Base-by-base conservation (phyloP, 2,329 filamentous ascomycete genomes). In the Xylariaceae sp. region DNA sequence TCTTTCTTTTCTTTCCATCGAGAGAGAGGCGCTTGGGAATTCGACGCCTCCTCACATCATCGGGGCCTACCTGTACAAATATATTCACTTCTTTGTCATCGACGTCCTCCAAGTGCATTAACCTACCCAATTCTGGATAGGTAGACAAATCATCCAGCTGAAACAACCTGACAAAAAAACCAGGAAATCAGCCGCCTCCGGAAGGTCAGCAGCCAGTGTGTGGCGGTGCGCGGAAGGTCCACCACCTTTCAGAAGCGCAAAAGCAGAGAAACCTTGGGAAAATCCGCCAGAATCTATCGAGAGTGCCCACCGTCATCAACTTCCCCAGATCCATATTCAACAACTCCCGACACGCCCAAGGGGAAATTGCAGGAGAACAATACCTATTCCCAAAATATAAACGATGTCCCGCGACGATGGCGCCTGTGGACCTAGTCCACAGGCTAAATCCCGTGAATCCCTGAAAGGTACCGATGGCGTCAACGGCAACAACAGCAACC, bases 271-370 rank as follows among this genome's bases (percentile, higher is more conserved):
- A 51, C 34, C 46, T 39, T 50, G 46, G 8, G 8, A 43, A 37
- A 47, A 34, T 32, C 46, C 54, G n/a, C 47, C 54, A 54, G 42
- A 54, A 47, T 51, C 50, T 31, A 29, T 29, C 41, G 42, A 32
- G 30, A 32, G 29, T 46, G 50, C 41, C 53, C 56, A 53, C 56
- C 41, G 45, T 41, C 52, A 30, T 53, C 52, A 56, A 54, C 56
- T 56, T 59, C 57, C 59, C 57, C 57, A 59, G 59, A 61, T 61
- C 59, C 57, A 60, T 56, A 54, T 53, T 19, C 56, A 54, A 40
- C 56, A 60, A 50, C 9, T 19, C 19, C 31, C 35, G 40, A 53
- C 50, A 40, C 43, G 42, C 1, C 19, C 19, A 19, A 19, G 19
- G 19, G 19, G 19, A 19, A 19, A 19, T 19, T 19, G 19, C 19